These are phyloP conservation scores for Yamadazyma oceani DNA, from an alignment of 1,139 yeast genomes.

Conservation along the genomic window DNA sequence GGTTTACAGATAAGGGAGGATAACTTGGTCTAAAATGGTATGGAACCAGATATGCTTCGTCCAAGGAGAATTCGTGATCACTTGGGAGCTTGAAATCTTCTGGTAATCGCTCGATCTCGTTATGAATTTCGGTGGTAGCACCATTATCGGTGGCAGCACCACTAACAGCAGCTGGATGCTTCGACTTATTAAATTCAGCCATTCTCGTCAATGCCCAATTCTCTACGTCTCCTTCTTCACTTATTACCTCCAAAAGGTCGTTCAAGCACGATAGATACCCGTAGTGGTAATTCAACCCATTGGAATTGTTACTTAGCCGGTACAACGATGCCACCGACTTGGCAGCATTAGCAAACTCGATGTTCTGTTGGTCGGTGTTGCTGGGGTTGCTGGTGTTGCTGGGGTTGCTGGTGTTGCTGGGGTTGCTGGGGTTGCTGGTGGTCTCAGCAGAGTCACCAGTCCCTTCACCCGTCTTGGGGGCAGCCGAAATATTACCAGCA, in stretches of 20 bases:
- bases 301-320: conserved; percentile 49
- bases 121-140: neutral
- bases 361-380: conserved; percentile 22
- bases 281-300: conserved; percentile 40
- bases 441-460: too few species aligned
- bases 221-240: conserved; percentile 50
- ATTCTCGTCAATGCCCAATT: conserved; percentile 53
- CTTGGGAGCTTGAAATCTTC: conserved; percentile 5
- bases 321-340: conserved; percentile 63
- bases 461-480: too few species aligned
- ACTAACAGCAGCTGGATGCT: conserved; percentile 10
- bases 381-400: too few species aligned
- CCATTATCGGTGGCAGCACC: neutral
- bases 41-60: conserved; percentile 29
- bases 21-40: conserved; percentile 45
- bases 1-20: conserved; percentile 46
- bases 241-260: conserved; percentile 50
- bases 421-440: too few species aligned
- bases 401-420: too few species aligned
- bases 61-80: conserved; percentile 40
- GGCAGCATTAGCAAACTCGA: conserved; percentile 64
- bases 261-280: conserved; percentile 61
- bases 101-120: neutral
- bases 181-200: conserved; percentile 40
- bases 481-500: too few species aligned